These are phyloP conservation scores for Venturiaceae sp. DNA, from an alignment of 2,329 filamentous ascomycete species.

Conservation along the genomic window DNA sequence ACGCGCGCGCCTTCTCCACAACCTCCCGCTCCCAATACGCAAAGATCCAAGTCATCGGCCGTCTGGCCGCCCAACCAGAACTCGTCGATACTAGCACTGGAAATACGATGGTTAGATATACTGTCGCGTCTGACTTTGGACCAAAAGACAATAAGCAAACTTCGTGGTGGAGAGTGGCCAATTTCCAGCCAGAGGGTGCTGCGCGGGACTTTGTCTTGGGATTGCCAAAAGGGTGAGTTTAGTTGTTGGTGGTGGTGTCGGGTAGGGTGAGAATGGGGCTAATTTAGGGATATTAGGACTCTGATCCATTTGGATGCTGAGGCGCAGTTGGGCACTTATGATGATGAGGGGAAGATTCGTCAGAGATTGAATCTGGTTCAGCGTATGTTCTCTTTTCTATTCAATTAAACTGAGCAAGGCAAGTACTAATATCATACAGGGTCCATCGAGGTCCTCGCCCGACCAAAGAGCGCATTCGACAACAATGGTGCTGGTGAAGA, in stretches of 20 bases:
- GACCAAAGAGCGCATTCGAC: constrained; percentile 4
- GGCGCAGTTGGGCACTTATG: constrained; percentile 55
- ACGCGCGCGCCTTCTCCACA: constrained; percentile 65
- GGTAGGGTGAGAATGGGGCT: not conserved
- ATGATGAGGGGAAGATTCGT: constrained; percentile 54
- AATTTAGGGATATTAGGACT: constrained; percentile 45
- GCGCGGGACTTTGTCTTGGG: constrained; percentile 62
- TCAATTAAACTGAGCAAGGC: not conserved
- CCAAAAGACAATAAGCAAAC: constrained; percentile 61
- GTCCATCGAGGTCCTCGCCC: constrained; percentile 35
- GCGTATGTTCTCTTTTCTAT: constrained; percentile 49
- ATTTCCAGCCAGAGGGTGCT: constrained; percentile 59
- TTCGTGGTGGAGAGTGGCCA: constrained; percentile 76
- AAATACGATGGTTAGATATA: constrained; percentile 66
- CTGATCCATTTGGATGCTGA: constrained; percentile 80
- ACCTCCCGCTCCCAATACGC: constrained; percentile 55
- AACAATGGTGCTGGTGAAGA: not conserved
- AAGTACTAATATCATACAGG: constrained; percentile 20
- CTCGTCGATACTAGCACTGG: constrained; percentile 59
- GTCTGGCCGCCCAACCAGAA: constrained; percentile 73
- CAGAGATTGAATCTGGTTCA: constrained; percentile 62
- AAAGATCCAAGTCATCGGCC: constrained; percentile 78
- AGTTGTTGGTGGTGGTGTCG: not conserved
- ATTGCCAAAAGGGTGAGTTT: constrained; percentile 73
- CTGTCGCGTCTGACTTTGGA: constrained; percentile 61